These are phyloP conservation scores for Mucor indicus DNA, from an alignment of 371 early-diverging fungal genomes.

Conservation along the genomic window DNA sequence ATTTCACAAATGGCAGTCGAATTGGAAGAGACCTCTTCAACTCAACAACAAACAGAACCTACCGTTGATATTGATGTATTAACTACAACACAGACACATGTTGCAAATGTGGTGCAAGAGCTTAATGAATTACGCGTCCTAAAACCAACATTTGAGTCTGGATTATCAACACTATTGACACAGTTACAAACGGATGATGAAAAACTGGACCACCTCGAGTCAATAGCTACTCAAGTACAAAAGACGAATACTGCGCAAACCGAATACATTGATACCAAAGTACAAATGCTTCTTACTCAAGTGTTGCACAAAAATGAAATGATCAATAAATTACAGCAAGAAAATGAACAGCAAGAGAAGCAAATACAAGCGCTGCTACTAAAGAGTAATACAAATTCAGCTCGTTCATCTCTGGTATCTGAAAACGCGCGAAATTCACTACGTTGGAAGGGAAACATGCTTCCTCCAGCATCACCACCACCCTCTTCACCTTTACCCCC, in stretches of 20 bases:
- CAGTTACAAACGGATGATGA: background rate
- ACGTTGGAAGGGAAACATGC: slow-evolving; percentile 11
- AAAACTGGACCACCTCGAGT: slow-evolving; percentile 4
- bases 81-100: too few relatives aligned
- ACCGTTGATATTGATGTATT: too few relatives aligned
- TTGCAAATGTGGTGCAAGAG: background rate
- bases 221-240: slow-evolving; percentile 1
- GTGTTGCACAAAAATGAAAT: slow-evolving; percentile 5
- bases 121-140: background rate
- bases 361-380: background rate
- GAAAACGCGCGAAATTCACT: background rate
- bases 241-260: slow-evolving; percentile 12
- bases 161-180: background rate
- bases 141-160: slow-evolving; percentile 1
- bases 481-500: slow-evolving; percentile 24
- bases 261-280: slow-evolving; percentile 17
- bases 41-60: slow-evolving; percentile 1
- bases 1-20: slow-evolving; percentile 13
- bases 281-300: slow-evolving; percentile 8
- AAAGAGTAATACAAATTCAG: background rate
- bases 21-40: background rate
- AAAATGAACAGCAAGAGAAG: background rate
- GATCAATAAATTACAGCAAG: slow-evolving; percentile 3
- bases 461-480: slow-evolving; percentile 27
- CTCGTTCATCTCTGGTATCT: slow-evolving; percentile 10